Percentiles rank a stretch among this genome's conserved stretches.
Conservation (phyloP, 2,329 filamentous ascomycete species). For the Colletotrichum orchidophilum region DNA sequence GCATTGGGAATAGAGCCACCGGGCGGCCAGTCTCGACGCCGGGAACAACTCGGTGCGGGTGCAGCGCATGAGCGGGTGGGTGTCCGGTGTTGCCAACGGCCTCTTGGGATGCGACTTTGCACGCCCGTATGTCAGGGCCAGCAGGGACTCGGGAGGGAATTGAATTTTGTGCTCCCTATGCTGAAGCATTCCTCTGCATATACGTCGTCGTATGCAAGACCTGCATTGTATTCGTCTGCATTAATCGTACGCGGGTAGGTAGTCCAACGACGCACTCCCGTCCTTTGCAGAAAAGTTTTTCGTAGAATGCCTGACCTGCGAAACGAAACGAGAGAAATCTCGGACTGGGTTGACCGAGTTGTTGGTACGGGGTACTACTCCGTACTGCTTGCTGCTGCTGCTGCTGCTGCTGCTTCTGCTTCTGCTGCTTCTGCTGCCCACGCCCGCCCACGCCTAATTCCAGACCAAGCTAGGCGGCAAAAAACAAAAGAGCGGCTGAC, state of each 20-base stretch:
- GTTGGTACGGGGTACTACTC: no score
- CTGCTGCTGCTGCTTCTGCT: no score
- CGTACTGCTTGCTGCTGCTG: not conserved
- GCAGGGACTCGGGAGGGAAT: no score
- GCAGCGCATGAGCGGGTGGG: not conserved
- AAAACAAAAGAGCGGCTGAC: not conserved
- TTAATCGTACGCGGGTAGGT: not conserved
- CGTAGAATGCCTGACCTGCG: not conserved
- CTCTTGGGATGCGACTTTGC: not conserved
- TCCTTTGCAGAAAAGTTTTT: not conserved
- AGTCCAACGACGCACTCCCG: not conserved
- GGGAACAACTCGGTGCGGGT: conserved; percentile 1
- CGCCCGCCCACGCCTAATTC: not conserved
- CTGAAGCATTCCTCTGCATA: not conserved
- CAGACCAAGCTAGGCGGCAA: not conserved
- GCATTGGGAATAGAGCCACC: not conserved
- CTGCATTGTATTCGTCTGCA: not conserved
- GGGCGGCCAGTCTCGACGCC: not conserved
- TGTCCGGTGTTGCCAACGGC: not conserved
- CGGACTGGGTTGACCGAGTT: not conserved
- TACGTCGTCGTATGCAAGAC: not conserved
- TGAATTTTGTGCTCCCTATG: not conserved
- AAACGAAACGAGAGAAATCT: not conserved
- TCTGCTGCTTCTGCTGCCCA: not conserved
- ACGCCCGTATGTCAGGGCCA: not conserved